phyloP scores from a whole-genome alignment of 1,284 basidiomycete species.

The Heterobasidion occidentale region DNA sequence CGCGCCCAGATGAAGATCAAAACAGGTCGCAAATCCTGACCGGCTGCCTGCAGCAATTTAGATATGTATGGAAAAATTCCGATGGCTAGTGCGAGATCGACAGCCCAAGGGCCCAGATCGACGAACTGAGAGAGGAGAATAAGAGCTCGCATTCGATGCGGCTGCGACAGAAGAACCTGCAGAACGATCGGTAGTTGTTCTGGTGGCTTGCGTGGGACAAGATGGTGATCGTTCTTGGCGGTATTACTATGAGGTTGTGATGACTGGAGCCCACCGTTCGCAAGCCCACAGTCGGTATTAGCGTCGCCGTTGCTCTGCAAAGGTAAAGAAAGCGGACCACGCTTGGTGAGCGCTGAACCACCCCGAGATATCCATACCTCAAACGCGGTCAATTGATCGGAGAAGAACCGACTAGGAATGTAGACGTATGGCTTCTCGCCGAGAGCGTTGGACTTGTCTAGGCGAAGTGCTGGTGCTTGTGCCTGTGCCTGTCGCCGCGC shows the following conservation, averaged over 20 bases:
- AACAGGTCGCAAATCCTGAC: conserved; percentile 93
- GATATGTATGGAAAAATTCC: conserved; percentile 99
- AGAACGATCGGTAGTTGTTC: conserved; percentile 97
- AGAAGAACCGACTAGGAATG: conserved; percentile 89
- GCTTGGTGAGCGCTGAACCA: conserved; percentile 71
- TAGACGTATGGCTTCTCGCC: conserved; percentile 57
- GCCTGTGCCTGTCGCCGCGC: conserved; percentile 21
- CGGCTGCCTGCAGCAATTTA: conserved; percentile 91
- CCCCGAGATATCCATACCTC: conserved; percentile 97
- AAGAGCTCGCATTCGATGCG: conserved; percentile 90
- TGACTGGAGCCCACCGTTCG: conserved; percentile 8
- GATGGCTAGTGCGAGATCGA: conserved; percentile 94
- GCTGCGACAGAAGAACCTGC: conserved; percentile 94
- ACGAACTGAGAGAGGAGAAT: conserved; percentile 97
- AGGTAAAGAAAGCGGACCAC: conserved; percentile 67
- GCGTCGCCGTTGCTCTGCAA: conserved; percentile 22
- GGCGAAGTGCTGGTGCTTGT: conserved; percentile 16
- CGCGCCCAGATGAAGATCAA: conserved; percentile 99
- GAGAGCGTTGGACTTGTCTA: conserved; percentile 25
- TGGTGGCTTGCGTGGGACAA: conserved; percentile 83
- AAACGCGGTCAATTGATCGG: conserved; percentile 95
- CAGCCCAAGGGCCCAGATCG: conserved; percentile 97
- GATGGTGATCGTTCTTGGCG: conserved; percentile 36
- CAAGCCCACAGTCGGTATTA: conserved; percentile 8
- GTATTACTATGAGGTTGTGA: conserved; percentile 1